A percentile compares a stretch with the other conserved stretches of the same genome.
phyloP scores from a whole-genome alignment of 2,329 filamentous ascomycete species.

The Esteya vermicola region DNA sequence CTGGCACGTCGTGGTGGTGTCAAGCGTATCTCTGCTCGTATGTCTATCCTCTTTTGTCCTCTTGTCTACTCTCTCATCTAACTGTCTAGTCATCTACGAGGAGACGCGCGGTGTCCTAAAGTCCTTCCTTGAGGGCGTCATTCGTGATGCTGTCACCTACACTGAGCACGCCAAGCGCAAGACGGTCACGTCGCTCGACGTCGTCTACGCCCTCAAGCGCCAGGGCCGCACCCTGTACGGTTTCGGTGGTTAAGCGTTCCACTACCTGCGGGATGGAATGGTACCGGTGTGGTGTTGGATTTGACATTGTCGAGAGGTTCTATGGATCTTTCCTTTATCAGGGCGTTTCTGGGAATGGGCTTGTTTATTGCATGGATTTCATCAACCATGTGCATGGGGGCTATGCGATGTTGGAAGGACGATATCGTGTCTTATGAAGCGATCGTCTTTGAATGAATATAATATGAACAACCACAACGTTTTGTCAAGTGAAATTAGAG shows the following conservation, averaged over 20 bases:
- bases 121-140: conserved; percentile 65
- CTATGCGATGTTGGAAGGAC: too few relatives aligned
- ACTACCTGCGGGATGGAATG: background rate
- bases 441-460: conserved; percentile 1
- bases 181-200: conserved; percentile 58
- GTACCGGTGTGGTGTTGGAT: background rate
- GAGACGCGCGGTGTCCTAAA: conserved; percentile 66
- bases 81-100: conserved; percentile 54
- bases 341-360: background rate
- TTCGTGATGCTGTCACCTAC: conserved; percentile 65
- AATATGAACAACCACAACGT: background rate
- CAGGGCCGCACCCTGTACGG: conserved; percentile 70
- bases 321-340: conserved; percentile 1
- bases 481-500: background rate
- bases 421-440: too few relatives aligned
- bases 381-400: too few relatives aligned
- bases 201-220: conserved; percentile 54
- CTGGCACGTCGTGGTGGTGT: conserved; percentile 98
- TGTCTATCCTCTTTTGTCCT: conserved; percentile 18
- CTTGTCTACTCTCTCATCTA: background rate
- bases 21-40: conserved; percentile 98
- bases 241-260: conserved; percentile 63
- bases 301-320: conserved; percentile 1
- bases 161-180: conserved; percentile 72
- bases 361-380: too few relatives aligned